Conservation (phyloP, 2,329 filamentous ascomycete species). For the Venturia oleaginea region DNA sequence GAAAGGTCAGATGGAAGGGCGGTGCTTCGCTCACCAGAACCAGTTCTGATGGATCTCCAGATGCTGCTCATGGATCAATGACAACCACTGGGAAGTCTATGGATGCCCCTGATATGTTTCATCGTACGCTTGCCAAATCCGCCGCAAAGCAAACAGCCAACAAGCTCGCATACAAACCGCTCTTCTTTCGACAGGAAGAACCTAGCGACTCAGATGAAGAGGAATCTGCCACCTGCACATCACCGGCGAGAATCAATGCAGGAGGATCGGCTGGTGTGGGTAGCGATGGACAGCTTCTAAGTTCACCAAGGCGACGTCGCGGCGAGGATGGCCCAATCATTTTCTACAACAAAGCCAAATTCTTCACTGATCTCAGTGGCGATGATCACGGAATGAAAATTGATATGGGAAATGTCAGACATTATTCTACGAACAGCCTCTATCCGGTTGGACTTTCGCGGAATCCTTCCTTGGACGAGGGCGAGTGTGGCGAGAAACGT, state of each 20-base stretch:
- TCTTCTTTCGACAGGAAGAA: constrained; percentile 39
- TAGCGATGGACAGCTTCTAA: constrained; percentile 32
- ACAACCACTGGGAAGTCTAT: background rate
- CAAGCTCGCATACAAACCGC: constrained; percentile 36
- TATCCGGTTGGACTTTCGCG: background rate
- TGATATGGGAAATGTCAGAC: background rate
- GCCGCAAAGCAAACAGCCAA: constrained; percentile 11
- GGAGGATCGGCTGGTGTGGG: constrained; percentile 5
- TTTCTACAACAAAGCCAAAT: constrained; percentile 71
- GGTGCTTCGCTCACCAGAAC: constrained; percentile 55
- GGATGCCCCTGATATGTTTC: background rate
- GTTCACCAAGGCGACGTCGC: constrained; percentile 42
- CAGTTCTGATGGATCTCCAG: constrained; percentile 50
- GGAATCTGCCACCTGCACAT: constrained; percentile 23
- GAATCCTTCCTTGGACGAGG: background rate
- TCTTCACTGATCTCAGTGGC: constrained; percentile 71
- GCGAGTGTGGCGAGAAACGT: background rate
- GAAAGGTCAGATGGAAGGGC: constrained; percentile 72
- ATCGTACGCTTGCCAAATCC: background rate
- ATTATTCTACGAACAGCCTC: background rate
- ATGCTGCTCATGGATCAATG: background rate
- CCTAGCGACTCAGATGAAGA: constrained; percentile 31
- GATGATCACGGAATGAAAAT: constrained; percentile 35
- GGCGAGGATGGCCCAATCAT: constrained; percentile 65
- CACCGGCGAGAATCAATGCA: constrained; percentile 12